Evolutionary conservation across 176 grass and related monocot species (phyloP).

Genomic region (Zoysia pacifica): DNA sequence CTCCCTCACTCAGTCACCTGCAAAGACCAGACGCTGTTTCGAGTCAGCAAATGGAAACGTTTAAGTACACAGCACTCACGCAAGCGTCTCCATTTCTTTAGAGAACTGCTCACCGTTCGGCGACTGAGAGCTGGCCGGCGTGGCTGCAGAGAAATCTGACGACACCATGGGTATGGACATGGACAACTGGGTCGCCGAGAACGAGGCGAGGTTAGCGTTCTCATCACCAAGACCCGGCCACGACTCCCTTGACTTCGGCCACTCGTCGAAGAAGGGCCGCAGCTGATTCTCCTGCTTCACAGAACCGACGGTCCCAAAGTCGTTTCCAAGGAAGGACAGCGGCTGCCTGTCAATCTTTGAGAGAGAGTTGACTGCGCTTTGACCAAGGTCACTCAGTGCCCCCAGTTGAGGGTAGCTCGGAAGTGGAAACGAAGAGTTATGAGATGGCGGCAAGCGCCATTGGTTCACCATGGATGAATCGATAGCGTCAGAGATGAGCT

Average conservation of each 20-base stretch:
- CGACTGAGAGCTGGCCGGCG: slow-evolving; percentile 58
- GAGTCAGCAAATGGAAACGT: not conserved
- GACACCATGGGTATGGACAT: slow-evolving; percentile 70
- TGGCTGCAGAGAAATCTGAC: slow-evolving; percentile 58
- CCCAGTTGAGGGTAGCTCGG: slow-evolving; percentile 48
- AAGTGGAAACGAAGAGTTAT: slow-evolving; percentile 38
- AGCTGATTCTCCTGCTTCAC: slow-evolving; percentile 61
- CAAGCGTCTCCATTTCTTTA: not conserved
- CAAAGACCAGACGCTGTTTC: not conserved
- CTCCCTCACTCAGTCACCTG: slow-evolving; percentile 35
- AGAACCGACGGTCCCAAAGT: slow-evolving; percentile 31
- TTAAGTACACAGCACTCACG: too few species aligned
- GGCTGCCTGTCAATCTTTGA: slow-evolving; percentile 51
- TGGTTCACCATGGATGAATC: slow-evolving; percentile 47
- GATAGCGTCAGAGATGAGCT: slow-evolving; percentile 59
- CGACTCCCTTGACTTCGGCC: slow-evolving; percentile 62
- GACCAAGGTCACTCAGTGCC: slow-evolving; percentile 35
- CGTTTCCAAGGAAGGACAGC: slow-evolving; percentile 36
- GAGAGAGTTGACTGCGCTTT: slow-evolving; percentile 29
- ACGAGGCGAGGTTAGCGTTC: slow-evolving; percentile 50
- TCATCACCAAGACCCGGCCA: slow-evolving; percentile 60
- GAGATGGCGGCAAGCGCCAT: slow-evolving; percentile 47
- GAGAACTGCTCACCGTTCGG: slow-evolving; percentile 40
- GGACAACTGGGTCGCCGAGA: slow-evolving; percentile 75
- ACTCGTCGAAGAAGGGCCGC: slow-evolving; percentile 87